Evolutionary conservation across 495 filamentous ascomycete genomes (phyloP).

Genomic region (Daldinia vernicosa): DNA sequence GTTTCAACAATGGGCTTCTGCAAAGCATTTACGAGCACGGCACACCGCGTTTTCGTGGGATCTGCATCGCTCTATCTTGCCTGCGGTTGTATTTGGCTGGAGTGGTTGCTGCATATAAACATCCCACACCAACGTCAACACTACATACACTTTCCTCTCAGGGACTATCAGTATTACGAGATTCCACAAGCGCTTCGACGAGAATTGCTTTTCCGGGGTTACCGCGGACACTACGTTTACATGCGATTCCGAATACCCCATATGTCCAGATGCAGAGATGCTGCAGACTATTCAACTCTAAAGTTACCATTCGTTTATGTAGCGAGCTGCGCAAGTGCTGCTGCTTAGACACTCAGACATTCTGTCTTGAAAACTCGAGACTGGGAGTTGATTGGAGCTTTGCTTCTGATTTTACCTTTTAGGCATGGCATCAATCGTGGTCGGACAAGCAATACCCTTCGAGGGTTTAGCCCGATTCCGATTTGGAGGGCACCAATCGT

Average conservation of each 20-base stretch:
- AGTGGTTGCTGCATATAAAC: constrained; percentile 5
- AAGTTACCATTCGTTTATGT: constrained; percentile 12
- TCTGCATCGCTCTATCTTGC: constrained; percentile 31
- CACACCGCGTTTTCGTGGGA: constrained; percentile 43
- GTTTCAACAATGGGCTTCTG: constrained; percentile 19
- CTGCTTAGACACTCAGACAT: no score
- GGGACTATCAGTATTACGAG: constrained; percentile 3
- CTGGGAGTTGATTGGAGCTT: not conserved
- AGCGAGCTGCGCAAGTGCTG: not conserved
- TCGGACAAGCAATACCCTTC: constrained; percentile 2
- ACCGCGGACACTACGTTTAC: constrained; percentile 7
- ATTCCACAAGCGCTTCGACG: constrained; percentile 13
- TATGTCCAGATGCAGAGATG: constrained; percentile 18
- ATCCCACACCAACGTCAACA: constrained; percentile 11
- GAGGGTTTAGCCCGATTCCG: constrained; percentile 9
- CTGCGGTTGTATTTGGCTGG: constrained; percentile 26
- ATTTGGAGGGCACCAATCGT: constrained; percentile 32
- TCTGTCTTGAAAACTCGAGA: not conserved
- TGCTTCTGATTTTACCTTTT: constrained; percentile 3
- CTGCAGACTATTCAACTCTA: constrained; percentile 10
- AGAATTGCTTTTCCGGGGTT: constrained; percentile 27
- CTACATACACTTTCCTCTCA: constrained; percentile 11
- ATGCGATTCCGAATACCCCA: constrained; percentile 3
- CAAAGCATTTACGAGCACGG: constrained; percentile 22
- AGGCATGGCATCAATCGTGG: constrained; percentile 1